A percentile compares a stretch with the other conserved stretches of the same genome.
Conservation (phyloP, 345 rosid species). For the Aquilaria yunnanensis region DNA sequence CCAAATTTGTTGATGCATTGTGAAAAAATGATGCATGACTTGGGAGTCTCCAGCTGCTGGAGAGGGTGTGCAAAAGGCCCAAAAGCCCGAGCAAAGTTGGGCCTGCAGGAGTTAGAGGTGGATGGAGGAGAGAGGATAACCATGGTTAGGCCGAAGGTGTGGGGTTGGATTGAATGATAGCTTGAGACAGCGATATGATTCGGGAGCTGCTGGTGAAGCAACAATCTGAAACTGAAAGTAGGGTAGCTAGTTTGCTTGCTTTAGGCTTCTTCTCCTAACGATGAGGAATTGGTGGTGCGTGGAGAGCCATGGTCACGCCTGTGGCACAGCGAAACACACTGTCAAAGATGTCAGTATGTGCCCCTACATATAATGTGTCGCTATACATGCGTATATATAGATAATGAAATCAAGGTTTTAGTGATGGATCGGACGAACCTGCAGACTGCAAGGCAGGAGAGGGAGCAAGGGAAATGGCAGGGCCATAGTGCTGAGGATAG, state of each 20-base stretch:
- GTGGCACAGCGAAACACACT: constrained; percentile 98
- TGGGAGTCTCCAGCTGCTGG: constrained; percentile 40
- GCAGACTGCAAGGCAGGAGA: constrained; percentile 65
- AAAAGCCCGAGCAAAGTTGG: constrained; percentile 28
- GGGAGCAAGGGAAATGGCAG: constrained; percentile 71
- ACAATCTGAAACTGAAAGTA: neutral
- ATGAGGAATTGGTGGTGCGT: constrained; percentile 60
- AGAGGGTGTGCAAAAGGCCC: constrained; percentile 49
- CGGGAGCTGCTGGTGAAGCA: constrained; percentile 21
- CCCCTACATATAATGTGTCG: neutral
- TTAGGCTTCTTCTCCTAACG: constrained; percentile 41
- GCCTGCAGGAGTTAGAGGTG: constrained; percentile 33
- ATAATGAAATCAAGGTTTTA: neutral
- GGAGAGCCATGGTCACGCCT: constrained; percentile 79
- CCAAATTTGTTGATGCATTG: constrained; percentile 35
- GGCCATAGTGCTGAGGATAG: constrained; percentile 70
- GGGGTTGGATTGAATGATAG: too few relatives aligned
- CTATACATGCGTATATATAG: neutral
- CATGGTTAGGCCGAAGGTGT: constrained; percentile 84
- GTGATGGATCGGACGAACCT: constrained; percentile 32
- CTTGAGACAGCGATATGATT: constrained; percentile 20
- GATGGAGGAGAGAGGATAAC: constrained; percentile 39
- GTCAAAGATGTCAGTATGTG: constrained; percentile 66
- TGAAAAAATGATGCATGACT: constrained; percentile 27
- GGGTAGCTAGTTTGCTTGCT: constrained; percentile 14